Base-by-base conservation (phyloP, 129 eudicot species). In the Gnaphalium uliginosum region DNA sequence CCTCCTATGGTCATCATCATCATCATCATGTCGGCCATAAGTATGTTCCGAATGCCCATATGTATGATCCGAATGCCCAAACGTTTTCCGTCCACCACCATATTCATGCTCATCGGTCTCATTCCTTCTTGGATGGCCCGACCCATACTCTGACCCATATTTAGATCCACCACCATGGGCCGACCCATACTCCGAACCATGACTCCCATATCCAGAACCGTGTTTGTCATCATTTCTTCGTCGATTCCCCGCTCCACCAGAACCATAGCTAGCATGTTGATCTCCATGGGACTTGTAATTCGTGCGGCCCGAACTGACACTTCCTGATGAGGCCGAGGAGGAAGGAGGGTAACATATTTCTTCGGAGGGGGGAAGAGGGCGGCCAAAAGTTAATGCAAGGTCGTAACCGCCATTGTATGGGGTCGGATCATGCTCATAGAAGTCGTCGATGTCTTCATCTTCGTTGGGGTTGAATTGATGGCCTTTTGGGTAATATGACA, bases 361-460 rank as follows among this genome's bases (percentile, higher is more conserved):
- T 1, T 85, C 86, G 9, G 96, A 90, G 2, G 96, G 96, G 0
- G 89, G 83, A 53, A 88, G 85, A 13, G 96, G 82, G 25, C 87
- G 92, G 78, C 98, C 96, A 76, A 78, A 93, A n/a, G 91, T 85
- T 17, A 88, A 50, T 1, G 69, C 5, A 26, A 86, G 79, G 64
- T 90, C 92, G 82, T 88, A 90, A n/a, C 98, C 98, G 0, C 98
- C 96, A 21, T 84, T 84, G 73, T 93, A 93, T 3, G 98, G 96
- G 69, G 96, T 86, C 8, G 95, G 82, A 81, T 93, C 96, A 60
- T 71, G 87, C 81, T 88, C 95, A 71, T 85, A 85, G 72, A 88
- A 93, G 73, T 90, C 96, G 39, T 89, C 87, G 21, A 81, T 89
- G 27, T 79, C 91, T 83, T 84, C 91, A 53, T 69, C 85, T 0